These are phyloP conservation scores for Kwoniella newhampshirensis DNA, from an alignment of 768 basidiomycete genomes.

Conservation along the genomic window DNA sequence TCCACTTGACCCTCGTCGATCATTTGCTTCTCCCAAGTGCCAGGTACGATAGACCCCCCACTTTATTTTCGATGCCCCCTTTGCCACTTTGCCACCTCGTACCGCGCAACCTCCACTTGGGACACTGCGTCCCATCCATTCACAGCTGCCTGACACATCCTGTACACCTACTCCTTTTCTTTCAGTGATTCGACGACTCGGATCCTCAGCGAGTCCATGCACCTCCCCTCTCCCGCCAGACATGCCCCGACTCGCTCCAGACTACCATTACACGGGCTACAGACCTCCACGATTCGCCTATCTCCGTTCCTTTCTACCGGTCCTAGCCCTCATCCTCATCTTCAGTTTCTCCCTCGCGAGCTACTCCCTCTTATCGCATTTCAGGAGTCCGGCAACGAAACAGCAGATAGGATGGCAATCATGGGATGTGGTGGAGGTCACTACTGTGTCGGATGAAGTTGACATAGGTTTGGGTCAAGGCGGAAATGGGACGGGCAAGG, in stretches of 20 bases:
- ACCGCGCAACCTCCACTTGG: too few species aligned
- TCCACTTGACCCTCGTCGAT: too few species aligned
- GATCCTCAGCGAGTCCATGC: too few species aligned
- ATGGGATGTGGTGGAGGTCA: slow-evolving; percentile 65
- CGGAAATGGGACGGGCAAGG: slow-evolving; percentile 24
- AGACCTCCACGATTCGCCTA: slow-evolving; percentile 32
- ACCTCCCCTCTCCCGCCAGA: too few species aligned
- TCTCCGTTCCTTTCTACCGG: slow-evolving; percentile 56
- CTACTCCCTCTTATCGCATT: slow-evolving; percentile 78
- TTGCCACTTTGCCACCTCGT: too few species aligned
- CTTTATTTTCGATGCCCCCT: too few species aligned
- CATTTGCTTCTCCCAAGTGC: too few species aligned
- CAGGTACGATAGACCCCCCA: too few species aligned
- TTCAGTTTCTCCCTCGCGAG: slow-evolving; percentile 74
- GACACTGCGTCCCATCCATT: too few species aligned
- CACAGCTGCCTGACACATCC: too few species aligned
- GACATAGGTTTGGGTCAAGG: slow-evolving; percentile 68
- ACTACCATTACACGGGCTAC: slow-evolving; percentile 11
- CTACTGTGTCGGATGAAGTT: slow-evolving; percentile 20
- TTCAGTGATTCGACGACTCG: too few species aligned
- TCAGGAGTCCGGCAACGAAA: slow-evolving; percentile 53
- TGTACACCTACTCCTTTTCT: too few species aligned
- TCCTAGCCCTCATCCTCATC: slow-evolving; percentile 59
- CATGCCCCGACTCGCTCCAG: slow-evolving; percentile 21
- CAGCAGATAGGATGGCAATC: slow-evolving; percentile 85